Evolutionary conservation across 495 filamentous ascomycete genomes (phyloP).

Genomic region (Hypoxylon intermedium): DNA sequence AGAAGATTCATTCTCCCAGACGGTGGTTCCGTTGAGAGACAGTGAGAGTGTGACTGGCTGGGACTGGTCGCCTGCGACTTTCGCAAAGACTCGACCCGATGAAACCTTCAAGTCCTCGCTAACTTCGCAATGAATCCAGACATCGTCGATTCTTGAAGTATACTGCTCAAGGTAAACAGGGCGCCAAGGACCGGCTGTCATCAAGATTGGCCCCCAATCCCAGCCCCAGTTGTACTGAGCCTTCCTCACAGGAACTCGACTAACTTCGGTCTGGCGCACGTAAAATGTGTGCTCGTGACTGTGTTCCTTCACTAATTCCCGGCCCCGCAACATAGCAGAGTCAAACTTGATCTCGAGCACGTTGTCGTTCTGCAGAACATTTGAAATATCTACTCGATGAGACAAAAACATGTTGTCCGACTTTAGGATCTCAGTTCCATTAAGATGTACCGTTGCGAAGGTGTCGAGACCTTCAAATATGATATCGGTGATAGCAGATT

Average conservation of each 20-base stretch:
- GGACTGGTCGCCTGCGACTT: slow-evolving; percentile 54
- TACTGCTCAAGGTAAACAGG: slow-evolving; percentile 69
- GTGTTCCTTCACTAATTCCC: slow-evolving; percentile 50
- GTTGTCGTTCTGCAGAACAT: slow-evolving; percentile 32
- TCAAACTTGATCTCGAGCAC: slow-evolving; percentile 54
- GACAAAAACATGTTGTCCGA: slow-evolving; percentile 70
- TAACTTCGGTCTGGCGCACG: slow-evolving; percentile 55
- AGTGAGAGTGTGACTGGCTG: slow-evolving; percentile 45
- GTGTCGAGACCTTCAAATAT: slow-evolving; percentile 72
- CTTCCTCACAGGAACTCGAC: slow-evolving; percentile 52
- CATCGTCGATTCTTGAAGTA: slow-evolving; percentile 57
- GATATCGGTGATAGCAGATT: slow-evolving; percentile 51
- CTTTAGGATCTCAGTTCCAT: slow-evolving; percentile 61
- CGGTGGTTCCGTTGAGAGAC: slow-evolving; percentile 48
- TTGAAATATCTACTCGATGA: slow-evolving; percentile 56
- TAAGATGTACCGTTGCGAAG: slow-evolving; percentile 65
- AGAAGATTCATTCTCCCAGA: slow-evolving; percentile 63
- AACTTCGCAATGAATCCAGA: slow-evolving; percentile 62
- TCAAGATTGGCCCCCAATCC: slow-evolving; percentile 80
- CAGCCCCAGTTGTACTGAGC: slow-evolving; percentile 78
- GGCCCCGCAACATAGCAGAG: slow-evolving; percentile 49
- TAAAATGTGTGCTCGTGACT: slow-evolving; percentile 54
- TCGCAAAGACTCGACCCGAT: slow-evolving; percentile 50
- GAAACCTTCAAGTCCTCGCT: slow-evolving; percentile 50
- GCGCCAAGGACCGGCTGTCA: slow-evolving; percentile 77